Conservation (phyloP, 768 basidiomycete genomes). For the Paxillus involutus region DNA sequence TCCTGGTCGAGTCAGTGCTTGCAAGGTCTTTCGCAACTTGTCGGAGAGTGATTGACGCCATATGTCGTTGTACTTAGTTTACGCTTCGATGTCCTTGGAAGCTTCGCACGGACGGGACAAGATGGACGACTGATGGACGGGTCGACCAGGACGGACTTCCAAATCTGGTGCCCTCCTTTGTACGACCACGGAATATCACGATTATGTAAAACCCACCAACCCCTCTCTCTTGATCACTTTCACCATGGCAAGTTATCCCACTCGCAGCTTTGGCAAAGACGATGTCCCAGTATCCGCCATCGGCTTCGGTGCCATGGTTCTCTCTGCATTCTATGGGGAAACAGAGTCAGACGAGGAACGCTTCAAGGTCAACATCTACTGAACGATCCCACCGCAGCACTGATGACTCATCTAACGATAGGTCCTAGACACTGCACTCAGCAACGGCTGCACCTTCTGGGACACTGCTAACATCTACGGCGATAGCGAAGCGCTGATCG, state of each 20-base stretch:
- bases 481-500: conserved; percentile 45
- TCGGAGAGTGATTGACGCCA: too few species aligned
- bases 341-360: conserved; percentile 53
- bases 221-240: too few species aligned
- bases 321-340: conserved; percentile 49
- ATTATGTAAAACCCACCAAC: too few species aligned
- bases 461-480: conserved; percentile 46
- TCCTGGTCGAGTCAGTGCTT: too few species aligned
- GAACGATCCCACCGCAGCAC: not conserved
- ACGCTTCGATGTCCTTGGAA: too few species aligned
- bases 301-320: conserved; percentile 63
- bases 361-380: conserved; percentile 42
- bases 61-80: too few species aligned
- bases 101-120: too few species aligned
- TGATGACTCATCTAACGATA: conserved; percentile 6
- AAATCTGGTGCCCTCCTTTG: too few species aligned
- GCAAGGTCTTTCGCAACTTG: too few species aligned
- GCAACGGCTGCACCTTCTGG: conserved; percentile 45
- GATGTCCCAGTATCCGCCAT: conserved; percentile 43
- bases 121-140: too few species aligned
- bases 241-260: conserved; percentile 26
- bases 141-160: too few species aligned
- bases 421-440: conserved; percentile 44
- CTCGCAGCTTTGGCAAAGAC: conserved; percentile 45
- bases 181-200: too few species aligned